phyloP scores from a whole-genome alignment of 2,329 filamentous ascomycete species.

The Leptodontidium sp. region DNA sequence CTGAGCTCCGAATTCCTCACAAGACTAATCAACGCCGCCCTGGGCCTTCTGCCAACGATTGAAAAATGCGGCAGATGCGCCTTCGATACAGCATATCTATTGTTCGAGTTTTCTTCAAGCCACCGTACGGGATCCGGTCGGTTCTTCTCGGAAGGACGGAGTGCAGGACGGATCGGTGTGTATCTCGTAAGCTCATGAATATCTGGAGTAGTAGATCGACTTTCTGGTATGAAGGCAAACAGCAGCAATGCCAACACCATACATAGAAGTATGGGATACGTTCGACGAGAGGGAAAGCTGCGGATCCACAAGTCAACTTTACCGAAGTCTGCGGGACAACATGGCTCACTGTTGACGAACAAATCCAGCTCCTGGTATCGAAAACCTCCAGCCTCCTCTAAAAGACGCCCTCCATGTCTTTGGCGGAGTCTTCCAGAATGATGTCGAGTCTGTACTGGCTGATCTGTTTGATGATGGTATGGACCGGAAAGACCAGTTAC shows the following conservation, averaged over 20 bases:
- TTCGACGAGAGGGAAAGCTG: conserved; percentile 22
- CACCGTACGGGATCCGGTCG: conserved; percentile 45
- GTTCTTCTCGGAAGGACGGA: conserved; percentile 26
- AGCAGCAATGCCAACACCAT: conserved; percentile 18
- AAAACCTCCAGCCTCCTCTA: not conserved
- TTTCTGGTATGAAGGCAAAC: not conserved
- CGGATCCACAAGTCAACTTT: not conserved
- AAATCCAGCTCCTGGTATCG: conserved; percentile 16
- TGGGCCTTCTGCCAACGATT: conserved; percentile 41
- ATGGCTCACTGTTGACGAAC: conserved; percentile 31
- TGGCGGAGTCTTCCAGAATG: conserved; percentile 40
- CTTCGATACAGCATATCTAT: conserved; percentile 43
- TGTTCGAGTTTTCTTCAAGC: conserved; percentile 47
- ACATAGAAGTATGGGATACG: conserved; percentile 1
- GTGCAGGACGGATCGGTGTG: conserved; percentile 22
- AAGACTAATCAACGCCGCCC: conserved; percentile 65
- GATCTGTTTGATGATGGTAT: conserved; percentile 33
- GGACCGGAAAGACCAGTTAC: conserved; percentile 35
- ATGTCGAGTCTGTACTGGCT: conserved; percentile 34
- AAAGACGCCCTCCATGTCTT: conserved; percentile 31
- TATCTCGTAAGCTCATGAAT: conserved; percentile 11
- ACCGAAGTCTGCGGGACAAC: not conserved
- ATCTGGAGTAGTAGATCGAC: conserved; percentile 1
- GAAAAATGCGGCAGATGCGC: conserved; percentile 17
- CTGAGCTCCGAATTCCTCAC: conserved; percentile 76